Evolutionary conservation across 208 protist species (phyloP).

Genomic region (Blastocrithidia nonstop): DNA sequence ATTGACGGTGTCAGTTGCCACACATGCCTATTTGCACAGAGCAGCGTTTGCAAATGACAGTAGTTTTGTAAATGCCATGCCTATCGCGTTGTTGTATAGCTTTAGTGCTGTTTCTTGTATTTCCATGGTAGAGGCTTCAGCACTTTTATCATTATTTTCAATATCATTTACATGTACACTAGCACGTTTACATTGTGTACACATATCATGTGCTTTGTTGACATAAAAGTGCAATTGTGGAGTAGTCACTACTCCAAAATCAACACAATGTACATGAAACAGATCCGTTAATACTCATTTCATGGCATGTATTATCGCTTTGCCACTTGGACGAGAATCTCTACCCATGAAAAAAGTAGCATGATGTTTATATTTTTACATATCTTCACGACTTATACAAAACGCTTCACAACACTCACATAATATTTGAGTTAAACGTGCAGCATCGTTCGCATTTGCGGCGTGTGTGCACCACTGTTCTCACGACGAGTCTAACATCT

Average conservation of each 20-base stretch:
- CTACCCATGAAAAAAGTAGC: conserved; percentile 20
- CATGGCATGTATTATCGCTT: conserved; percentile 17
- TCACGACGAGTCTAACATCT: conserved; percentile 55
- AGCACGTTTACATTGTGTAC: no score
- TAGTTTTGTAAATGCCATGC: no score
- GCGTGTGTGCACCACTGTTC: conserved; percentile 38
- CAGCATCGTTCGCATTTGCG: conserved; percentile 31
- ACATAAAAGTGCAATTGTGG: conserved; percentile 73
- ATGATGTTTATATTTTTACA: conserved; percentile 1
- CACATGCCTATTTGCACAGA: no score
- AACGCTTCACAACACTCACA: conserved; percentile 9
- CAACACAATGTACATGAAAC: conserved; percentile 6
- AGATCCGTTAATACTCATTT: conserved; percentile 7
- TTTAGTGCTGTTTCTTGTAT: no score
- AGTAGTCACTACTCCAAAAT: conserved; percentile 27
- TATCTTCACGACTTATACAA: neutral
- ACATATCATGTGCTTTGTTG: no score
- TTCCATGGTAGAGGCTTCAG: no score
- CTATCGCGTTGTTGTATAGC: no score
- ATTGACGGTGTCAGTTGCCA: no score
- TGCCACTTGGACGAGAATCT: conserved; percentile 37
- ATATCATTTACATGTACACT: no score
- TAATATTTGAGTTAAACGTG: conserved; percentile 27
- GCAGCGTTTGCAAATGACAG: no score
- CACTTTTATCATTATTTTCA: no score